Evolutionary conservation across 2,329 filamentous ascomycete genomes (phyloP), one percentile per base, ranked within the genome.

Genomic region (Dothidotthia symphoricarpi): DNA sequence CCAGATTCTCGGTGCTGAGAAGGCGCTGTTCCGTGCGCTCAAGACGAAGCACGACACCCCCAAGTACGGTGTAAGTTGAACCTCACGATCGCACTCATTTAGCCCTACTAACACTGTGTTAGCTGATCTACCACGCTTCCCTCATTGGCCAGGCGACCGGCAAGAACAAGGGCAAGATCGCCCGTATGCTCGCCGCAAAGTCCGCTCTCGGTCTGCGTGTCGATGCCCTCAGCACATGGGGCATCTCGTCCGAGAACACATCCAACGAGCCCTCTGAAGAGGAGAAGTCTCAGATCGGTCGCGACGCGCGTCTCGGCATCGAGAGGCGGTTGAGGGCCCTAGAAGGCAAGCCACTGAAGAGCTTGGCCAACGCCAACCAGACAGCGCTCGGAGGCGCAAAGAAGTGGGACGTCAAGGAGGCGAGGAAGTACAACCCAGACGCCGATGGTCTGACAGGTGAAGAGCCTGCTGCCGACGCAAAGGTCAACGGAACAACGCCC

Each of bases 11-110:
- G 93, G 93, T 75, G 93, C 93, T 44, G 93, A 98, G 75, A 98
- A 98, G 79, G 93, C 93, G 6, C 82, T 98, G 29, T 98, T 98
- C 84, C 84, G 93, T 63, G 93, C 93, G 14, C 78, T 98, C 49
- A 98, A 98, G 81, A 98, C 93, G 33, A 97, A 98, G 79, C 91
- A 97, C 70, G 89, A 96, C 64, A 98, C 93, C 26, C 93, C 93
- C 64, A 98, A 97, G 73, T 98, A 97, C 62, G 93, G 93, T 46
- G 53, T 59, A 53, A 49, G 56, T 55, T n/a, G n/a, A 25, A 88
- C 12, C 29, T 10, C 6, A 22, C 26, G 9, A 31, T 12, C n/a
- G 1, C 19, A 6, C 19, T 9, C 19, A 9, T 22, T 9, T 22
- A 6, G 5, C 19, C 9, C 9, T 33, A 27, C 44, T 55, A 29